phyloP scores from a whole-genome alignment of 2,329 filamentous ascomycete genomes.

The Myotisia sp. region DNA sequence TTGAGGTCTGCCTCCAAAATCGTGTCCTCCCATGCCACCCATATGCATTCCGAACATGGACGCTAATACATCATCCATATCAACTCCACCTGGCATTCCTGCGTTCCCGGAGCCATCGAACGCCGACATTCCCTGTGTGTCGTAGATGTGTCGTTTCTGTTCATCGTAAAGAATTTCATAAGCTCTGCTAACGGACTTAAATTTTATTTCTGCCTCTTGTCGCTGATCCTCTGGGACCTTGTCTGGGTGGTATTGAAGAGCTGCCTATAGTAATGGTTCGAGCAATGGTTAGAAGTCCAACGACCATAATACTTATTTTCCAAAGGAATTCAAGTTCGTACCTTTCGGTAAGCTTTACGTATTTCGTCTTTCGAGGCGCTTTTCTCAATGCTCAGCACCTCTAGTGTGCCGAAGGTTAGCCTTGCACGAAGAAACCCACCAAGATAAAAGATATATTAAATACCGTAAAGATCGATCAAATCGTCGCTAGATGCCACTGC shows the following conservation, averaged over 20 bases:
- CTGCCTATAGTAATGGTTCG: conserved; percentile 44
- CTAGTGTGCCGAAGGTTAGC: too few species aligned
- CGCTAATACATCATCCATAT: conserved; percentile 81
- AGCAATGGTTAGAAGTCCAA: neutral
- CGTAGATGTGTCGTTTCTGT: conserved; percentile 81
- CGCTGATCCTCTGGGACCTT: conserved; percentile 82
- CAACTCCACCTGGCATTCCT: conserved; percentile 48
- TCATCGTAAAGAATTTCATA: conserved; percentile 98
- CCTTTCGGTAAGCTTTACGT: conserved; percentile 94
- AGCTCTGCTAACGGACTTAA: conserved; percentile 84
- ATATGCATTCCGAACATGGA: conserved; percentile 64
- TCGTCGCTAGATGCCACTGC: conserved; percentile 24
- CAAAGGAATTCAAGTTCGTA: too few species aligned
- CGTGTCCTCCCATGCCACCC: conserved; percentile 26
- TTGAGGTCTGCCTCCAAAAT: conserved; percentile 37
- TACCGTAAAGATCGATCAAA: conserved; percentile 50
- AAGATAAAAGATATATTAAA: conserved; percentile 4
- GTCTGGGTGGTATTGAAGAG: conserved; percentile 80
- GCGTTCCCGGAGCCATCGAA: conserved; percentile 65
- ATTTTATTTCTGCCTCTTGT: conserved; percentile 62
- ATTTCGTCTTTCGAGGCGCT: conserved; percentile 64
- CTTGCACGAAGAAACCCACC: too few species aligned
- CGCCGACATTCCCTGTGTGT: conserved; percentile 87
- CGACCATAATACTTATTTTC: too few species aligned
- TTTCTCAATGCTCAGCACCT: conserved; percentile 62